phyloP scores from a whole-genome alignment of 495 filamentous ascomycete genomes.

The Alectoria sarmentosa region DNA sequence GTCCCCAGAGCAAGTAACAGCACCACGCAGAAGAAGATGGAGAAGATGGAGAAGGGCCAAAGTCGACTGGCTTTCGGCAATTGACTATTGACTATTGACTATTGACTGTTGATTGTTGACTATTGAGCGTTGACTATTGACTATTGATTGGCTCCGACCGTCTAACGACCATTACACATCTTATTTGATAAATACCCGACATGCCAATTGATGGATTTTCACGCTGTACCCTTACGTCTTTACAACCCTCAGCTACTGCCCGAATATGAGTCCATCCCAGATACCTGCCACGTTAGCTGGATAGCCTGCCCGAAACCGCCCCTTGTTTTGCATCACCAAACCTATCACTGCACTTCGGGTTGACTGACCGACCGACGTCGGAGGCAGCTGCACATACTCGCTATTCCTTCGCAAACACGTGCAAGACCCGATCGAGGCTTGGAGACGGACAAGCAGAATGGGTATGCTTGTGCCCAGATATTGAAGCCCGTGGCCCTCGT shows the following conservation, averaged over 20 bases:
- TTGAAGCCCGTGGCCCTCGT: not conserved
- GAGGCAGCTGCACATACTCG: not conserved
- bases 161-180: not conserved
- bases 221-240: not conserved
- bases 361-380: not conserved
- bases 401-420: slow-evolving; percentile 16
- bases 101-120: too few relatives aligned
- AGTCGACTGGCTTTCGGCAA: slow-evolving; percentile 62
- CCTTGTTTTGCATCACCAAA: not conserved
- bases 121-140: too few relatives aligned
- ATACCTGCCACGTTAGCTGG: not conserved
- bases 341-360: not conserved
- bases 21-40: slow-evolving; percentile 40
- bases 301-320: not conserved
- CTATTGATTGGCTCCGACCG: too few relatives aligned
- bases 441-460: slow-evolving; percentile 21
- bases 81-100: slow-evolving; percentile 27
- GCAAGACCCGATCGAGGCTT: slow-evolving; percentile 28
- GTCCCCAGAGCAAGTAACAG: slow-evolving; percentile 24
- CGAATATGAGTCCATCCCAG: not conserved
- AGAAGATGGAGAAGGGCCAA: slow-evolving; percentile 68
- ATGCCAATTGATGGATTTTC: not conserved
- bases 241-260: not conserved
- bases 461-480: not conserved
- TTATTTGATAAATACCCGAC: not conserved